phyloP scores from a whole-genome alignment of 2,329 filamentous ascomycete genomes.

The Corynespora cassiicola region DNA sequence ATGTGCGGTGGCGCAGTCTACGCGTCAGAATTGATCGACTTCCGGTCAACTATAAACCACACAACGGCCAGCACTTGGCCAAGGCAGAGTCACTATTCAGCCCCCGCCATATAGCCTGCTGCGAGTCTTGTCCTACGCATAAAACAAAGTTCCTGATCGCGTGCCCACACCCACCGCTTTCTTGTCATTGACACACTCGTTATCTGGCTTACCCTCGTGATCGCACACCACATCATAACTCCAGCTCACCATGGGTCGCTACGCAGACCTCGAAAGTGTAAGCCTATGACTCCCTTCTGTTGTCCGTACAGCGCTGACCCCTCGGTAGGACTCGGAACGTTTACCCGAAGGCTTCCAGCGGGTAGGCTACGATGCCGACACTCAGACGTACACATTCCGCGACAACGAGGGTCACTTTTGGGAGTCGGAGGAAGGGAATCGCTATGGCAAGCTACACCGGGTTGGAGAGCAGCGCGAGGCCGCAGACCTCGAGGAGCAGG shows the following conservation, averaged over 20 bases:
- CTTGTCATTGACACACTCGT: conserved; percentile 18
- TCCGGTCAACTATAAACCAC: too few relatives aligned
- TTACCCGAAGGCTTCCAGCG: conserved; percentile 63
- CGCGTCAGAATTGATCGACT: too few relatives aligned
- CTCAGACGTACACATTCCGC: too few relatives aligned
- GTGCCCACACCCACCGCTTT: conserved; percentile 11
- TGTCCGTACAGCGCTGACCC: background rate
- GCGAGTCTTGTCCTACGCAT: too few relatives aligned
- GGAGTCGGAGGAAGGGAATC: conserved; percentile 58
- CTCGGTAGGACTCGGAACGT: conserved; percentile 55
- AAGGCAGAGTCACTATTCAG: too few relatives aligned
- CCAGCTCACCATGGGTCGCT: conserved; percentile 31
- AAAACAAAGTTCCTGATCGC: too few relatives aligned
- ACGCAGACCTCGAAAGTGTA: conserved; percentile 31
- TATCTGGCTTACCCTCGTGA: conserved; percentile 17
- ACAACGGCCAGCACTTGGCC: too few relatives aligned
- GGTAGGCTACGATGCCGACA: too few relatives aligned
- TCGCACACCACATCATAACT: too few relatives aligned
- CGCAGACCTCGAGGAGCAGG: conserved; percentile 23
- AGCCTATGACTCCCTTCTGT: conserved; percentile 1
- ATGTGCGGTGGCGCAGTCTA: too few relatives aligned
- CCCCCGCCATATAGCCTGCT: too few relatives aligned
- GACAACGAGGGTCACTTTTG: conserved; percentile 58
- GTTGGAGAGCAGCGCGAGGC: conserved; percentile 15
- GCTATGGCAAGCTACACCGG: conserved; percentile 55